These are phyloP conservation scores for Melaleuca quinquenervia DNA, from an alignment of 345 rosid species.

Conservation along the genomic window DNA sequence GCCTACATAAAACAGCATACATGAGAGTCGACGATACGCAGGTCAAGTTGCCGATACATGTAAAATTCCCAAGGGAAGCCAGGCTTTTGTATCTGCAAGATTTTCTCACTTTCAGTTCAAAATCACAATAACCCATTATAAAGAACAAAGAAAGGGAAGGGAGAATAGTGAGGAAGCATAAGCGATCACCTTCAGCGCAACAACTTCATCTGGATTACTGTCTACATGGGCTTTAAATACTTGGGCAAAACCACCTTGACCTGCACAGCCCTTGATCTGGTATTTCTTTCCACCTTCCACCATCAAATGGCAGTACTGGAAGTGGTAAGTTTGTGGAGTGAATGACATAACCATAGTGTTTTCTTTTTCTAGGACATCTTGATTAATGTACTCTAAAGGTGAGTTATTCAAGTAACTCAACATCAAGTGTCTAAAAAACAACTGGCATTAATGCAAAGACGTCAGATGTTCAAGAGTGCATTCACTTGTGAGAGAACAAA, in stretches of 20 bases:
- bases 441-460: neutral
- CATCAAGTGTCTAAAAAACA: neutral
- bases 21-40: constrained; percentile 45
- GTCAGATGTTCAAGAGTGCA: neutral
- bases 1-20: constrained; percentile 25
- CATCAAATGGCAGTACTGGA: neutral
- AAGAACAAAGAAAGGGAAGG: neutral
- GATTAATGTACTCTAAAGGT: neutral
- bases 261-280: constrained; percentile 97
- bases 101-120: neutral
- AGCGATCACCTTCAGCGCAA: constrained; percentile 65
- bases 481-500: neutral
- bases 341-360: neutral
- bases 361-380: neutral
- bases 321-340: neutral
- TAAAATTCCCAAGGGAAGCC: constrained; percentile 95
- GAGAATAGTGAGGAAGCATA: neutral
- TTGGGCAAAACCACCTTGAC: constrained; percentile 87
- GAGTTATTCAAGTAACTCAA: neutral
- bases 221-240: constrained; percentile 68
- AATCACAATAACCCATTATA: neutral
- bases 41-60: constrained; percentile 91
- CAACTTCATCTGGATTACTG: constrained; percentile 64
- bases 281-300: constrained; percentile 74
- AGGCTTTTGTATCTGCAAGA: constrained; percentile 81